Percentiles rank a stretch among this genome's conserved stretches.
Evolutionary conservation across 208 protist species (phyloP).

Genomic region (Crithidia fasciculata): DNA sequence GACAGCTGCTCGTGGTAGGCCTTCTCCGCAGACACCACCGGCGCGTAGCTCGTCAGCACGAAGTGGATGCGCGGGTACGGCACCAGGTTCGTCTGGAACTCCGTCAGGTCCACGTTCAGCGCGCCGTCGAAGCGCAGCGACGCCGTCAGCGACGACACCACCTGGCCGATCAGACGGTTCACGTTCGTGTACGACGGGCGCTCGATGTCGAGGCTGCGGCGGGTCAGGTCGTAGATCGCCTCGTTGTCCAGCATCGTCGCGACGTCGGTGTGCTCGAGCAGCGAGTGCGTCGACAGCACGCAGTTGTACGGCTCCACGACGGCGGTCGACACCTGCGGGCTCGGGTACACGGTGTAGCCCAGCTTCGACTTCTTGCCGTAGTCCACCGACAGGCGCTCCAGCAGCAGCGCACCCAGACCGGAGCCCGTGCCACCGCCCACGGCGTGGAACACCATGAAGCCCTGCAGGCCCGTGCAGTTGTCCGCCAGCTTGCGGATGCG

Average conservation of each 20-base stretch:
- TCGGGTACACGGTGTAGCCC: slow-evolving; percentile 95
- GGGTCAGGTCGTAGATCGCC: slow-evolving; percentile 69
- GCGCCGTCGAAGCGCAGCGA: too few relatives aligned
- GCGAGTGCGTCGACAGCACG: slow-evolving; percentile 94
- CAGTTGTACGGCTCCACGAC: slow-evolving; percentile 99
- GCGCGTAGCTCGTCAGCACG: too few relatives aligned
- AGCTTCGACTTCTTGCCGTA: slow-evolving; percentile 98
- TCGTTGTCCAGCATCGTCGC: slow-evolving; percentile 97
- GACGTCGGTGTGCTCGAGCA: slow-evolving; percentile 95
- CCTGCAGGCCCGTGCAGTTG: slow-evolving; percentile 97
- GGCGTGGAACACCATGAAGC: slow-evolving; percentile 98
- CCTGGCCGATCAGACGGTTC: too few relatives aligned
- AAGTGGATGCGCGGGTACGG: too few relatives aligned
- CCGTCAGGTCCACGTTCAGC: too few relatives aligned
- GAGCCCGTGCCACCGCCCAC: slow-evolving; percentile 99
- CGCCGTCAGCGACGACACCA: too few relatives aligned
- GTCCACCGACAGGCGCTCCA: slow-evolving; percentile 94
- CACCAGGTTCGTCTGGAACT: too few relatives aligned
- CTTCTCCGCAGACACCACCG: too few relatives aligned
- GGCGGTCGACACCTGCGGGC: slow-evolving; percentile 95
- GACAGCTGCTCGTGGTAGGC: too few relatives aligned
- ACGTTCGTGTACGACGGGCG: too few relatives aligned
- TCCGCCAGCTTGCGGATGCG: slow-evolving; percentile 77
- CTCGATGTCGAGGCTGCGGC: too few relatives aligned
- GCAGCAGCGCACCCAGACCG: slow-evolving; percentile 96